Evolutionary conservation across 306 rosid species (phyloP).

Genomic region (Geum urbanum): DNA sequence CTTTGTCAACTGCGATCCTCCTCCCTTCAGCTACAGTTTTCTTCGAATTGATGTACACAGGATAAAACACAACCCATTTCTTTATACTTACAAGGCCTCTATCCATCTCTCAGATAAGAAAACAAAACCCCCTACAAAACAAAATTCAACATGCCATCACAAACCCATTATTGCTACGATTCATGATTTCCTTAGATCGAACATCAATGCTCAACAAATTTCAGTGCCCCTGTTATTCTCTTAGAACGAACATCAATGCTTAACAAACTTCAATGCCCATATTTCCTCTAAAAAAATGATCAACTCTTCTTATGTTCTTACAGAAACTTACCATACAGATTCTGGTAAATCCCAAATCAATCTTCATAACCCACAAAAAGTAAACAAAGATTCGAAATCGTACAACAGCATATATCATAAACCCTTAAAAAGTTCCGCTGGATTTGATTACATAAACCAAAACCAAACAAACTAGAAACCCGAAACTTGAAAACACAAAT

Average conservation of each 20-base stretch:
- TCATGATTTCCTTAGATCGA: no score
- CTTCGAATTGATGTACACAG: slow-evolving; percentile 78
- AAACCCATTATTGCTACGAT: slow-evolving; percentile 7
- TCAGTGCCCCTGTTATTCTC: no score
- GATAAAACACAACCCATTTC: slow-evolving; percentile 77
- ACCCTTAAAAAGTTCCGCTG: background rate
- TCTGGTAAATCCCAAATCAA: background rate
- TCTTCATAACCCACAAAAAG: background rate
- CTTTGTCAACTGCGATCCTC: slow-evolving; percentile 54
- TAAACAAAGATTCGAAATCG: no score
- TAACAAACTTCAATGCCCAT: no score
- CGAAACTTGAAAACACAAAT: background rate
- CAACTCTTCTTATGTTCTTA: no score
- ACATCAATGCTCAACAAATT: background rate
- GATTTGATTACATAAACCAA: background rate
- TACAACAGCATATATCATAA: background rate
- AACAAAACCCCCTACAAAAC: slow-evolving; percentile 9
- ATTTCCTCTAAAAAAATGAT: no score
- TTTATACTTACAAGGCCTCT: slow-evolving; percentile 50
- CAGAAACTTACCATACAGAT: background rate
- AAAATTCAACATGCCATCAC: background rate
- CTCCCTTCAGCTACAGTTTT: slow-evolving; percentile 87
- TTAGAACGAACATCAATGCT: no score
- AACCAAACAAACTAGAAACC: background rate
- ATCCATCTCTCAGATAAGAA: slow-evolving; percentile 45